These are phyloP conservation scores for Orobanche coerulescens DNA, from an alignment of 257 asterid species.

Conservation along the genomic window DNA sequence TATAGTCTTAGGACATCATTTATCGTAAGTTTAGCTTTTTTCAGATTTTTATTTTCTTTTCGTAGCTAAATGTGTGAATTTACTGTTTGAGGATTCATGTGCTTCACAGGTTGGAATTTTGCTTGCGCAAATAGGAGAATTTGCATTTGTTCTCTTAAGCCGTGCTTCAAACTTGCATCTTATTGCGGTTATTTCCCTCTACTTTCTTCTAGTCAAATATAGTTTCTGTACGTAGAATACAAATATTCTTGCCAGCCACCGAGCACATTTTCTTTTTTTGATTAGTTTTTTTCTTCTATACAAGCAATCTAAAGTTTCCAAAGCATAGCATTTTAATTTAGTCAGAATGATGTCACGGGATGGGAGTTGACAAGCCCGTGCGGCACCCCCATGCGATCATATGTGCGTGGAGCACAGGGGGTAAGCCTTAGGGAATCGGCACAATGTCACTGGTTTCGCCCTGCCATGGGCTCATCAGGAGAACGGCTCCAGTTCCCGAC, in stretches of 20 bases:
- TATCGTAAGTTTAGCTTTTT: conserved; percentile 42
- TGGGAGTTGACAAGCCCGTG: no score
- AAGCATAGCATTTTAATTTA: no score
- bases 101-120: conserved; percentile 65
- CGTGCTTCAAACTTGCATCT: conserved; percentile 87
- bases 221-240: neutral
- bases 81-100: neutral
- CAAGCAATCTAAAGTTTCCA: neutral
- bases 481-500: no score
- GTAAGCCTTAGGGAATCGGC: no score
- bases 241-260: neutral
- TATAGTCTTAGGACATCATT: conserved; percentile 67
- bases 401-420: no score
- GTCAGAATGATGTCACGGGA: no score
- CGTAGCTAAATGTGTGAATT: neutral
- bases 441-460: no score
- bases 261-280: neutral
- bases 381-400: no score
- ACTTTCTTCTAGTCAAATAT: conserved; percentile 9
- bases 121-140: conserved; percentile 96
- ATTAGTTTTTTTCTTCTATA: neutral
- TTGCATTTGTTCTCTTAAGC: conserved; percentile 88
- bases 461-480: no score
- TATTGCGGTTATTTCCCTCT: conserved; percentile 52
- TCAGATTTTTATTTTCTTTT: neutral